Evolutionary conservation across 2,329 filamentous ascomycete species (phyloP).

Genomic region (Aspergillus awamori): DNA sequence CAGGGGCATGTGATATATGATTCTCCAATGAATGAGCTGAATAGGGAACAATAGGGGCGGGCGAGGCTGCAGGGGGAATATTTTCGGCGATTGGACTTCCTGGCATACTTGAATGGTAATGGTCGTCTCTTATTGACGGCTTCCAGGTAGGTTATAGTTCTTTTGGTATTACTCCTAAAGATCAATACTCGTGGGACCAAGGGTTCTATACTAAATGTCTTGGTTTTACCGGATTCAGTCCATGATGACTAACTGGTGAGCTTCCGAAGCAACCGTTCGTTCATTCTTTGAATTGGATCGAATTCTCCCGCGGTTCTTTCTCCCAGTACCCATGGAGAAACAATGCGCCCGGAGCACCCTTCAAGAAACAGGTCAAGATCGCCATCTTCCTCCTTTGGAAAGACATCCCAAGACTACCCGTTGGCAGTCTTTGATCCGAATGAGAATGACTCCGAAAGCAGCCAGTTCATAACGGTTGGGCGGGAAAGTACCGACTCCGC

Average conservation of each 20-base stretch:
- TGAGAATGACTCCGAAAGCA: constrained; percentile 15
- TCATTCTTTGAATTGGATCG: neutral
- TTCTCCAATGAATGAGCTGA: no score
- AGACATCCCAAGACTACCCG: constrained; percentile 14
- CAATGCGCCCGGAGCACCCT: constrained; percentile 13
- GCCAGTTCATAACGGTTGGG: constrained; percentile 16
- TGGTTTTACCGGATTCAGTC: no score
- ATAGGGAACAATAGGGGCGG: no score
- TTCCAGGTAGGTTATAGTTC: no score
- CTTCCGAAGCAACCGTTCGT: neutral
- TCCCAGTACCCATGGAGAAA: constrained; percentile 7
- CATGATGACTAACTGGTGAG: constrained; percentile 18
- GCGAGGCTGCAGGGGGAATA: no score
- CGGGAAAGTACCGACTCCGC: constrained; percentile 26
- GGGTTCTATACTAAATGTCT: neutral
- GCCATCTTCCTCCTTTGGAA: constrained; percentile 17
- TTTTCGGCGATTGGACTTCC: no score
- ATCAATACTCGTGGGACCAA: no score
- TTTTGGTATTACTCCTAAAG: no score
- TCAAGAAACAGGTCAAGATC: constrained; percentile 14
- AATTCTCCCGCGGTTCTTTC: constrained; percentile 3
- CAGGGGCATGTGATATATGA: no score
- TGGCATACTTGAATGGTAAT: no score
- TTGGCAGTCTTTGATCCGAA: constrained; percentile 10
- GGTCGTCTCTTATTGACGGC: no score